Evolutionary conservation across 305 asterid genomes (phyloP), one percentile per base, ranked within the genome.

Genomic region (Nicotiana rustica): DNA sequence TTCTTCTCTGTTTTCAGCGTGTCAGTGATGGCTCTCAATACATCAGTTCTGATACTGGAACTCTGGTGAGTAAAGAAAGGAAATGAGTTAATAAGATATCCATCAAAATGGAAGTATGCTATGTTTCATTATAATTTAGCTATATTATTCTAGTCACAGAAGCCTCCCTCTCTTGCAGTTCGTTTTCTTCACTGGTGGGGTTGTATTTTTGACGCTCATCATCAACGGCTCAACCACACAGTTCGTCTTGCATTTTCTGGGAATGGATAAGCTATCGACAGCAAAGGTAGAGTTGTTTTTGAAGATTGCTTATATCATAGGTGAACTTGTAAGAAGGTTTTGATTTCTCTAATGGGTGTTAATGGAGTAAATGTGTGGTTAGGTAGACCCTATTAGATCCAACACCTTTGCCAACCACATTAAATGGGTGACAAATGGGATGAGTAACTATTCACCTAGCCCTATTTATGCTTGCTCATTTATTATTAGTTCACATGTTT

Each of bases 161-260:
- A 1, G 52, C 78, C 66, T 61, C 55, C 41, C 35, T 71, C 33
- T 67, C 68, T 85, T 88, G 98, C 99, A 97, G 99, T 97, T 97
- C 79, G 94, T 97, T 78, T 97, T 97, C 91, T 91, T 97, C 90
- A 95, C 99, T 79, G 97, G 98, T 83, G 98, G 99, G 81, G 91
- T 93, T 44, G 99, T 97, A 69, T 97, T 95, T 87, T 97, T 97
- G 79, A 95, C 99, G 1, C 98, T 97, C 83, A 90, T 95, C 59
- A 91, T 97, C 85, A 97, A 97, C 86, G 99, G 99, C 80, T 95
- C 99, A 17, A 95, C 99, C 77, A 93, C 99, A 29, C 98, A 97
- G 87, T 95, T 97, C 85, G 80, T 93, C 70, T 87, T 97, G 80
- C 93, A 80, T 82, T 33, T 85, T 80, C 93, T 97, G 67, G 85